Conservation (phyloP, 306 rosid genomes). For the Carpinus viminea region DNA sequence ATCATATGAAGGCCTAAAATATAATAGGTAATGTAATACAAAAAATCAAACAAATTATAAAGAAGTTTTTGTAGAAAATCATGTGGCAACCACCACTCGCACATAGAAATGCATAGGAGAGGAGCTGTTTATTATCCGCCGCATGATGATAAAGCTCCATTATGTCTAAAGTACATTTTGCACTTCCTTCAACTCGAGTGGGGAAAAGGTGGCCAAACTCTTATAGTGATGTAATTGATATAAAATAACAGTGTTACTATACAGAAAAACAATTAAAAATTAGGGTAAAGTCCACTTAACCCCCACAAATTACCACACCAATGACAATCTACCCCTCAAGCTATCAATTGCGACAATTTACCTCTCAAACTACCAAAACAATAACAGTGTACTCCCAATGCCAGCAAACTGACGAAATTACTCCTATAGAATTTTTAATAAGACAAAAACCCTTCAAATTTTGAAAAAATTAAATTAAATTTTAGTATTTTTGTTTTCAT, state of each 20-base stretch:
- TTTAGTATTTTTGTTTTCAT: no score
- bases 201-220: not conserved
- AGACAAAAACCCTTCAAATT: no score
- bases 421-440: no score
- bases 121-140: not conserved
- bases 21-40: not conserved
- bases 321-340: no score
- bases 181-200: not conserved
- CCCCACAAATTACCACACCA: no score
- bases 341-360: no score
- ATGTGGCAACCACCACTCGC: not conserved
- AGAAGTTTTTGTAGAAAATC: not conserved
- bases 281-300: no score
- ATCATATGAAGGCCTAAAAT: not conserved
- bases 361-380: no score
- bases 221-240: not conserved
- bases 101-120: not conserved
- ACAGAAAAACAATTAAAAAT: not conserved
- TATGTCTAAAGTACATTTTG: not conserved
- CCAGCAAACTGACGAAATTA: no score
- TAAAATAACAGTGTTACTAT: not conserved
- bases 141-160: not conserved
- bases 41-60: not conserved
- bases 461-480: no score
- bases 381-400: no score